Evolutionary conservation across 1,284 basidiomycete genomes (phyloP).

Genomic region (Phylloporus gajari): DNA sequence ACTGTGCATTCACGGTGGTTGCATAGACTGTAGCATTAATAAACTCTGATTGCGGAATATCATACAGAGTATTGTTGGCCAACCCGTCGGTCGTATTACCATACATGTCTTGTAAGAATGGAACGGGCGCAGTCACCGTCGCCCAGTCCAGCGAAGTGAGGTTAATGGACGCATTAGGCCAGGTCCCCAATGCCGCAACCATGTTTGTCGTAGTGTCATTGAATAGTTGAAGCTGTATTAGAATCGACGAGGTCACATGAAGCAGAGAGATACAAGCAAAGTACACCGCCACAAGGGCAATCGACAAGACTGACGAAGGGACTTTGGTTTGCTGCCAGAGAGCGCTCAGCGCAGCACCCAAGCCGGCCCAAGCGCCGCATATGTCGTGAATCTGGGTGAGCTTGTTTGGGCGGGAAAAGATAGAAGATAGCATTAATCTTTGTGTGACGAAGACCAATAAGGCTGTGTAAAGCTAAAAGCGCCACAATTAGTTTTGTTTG

Average conservation of each 20-base stretch:
- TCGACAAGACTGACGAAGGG: neutral
- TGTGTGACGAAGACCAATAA: too few relatives aligned
- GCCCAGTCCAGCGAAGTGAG: neutral
- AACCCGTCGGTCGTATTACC: neutral
- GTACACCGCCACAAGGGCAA: neutral
- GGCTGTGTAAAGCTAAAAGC: too few relatives aligned
- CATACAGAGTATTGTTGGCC: too few relatives aligned
- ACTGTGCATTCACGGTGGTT: neutral
- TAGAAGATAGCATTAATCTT: too few relatives aligned
- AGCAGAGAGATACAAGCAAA: neutral
- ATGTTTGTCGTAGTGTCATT: neutral
- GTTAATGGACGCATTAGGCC: neutral
- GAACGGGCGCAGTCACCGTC: neutral
- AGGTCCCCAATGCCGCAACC: neutral
- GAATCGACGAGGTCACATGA: conserved; percentile 3
- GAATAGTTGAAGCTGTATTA: neutral
- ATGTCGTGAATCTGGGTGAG: neutral
- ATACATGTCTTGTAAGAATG: neutral
- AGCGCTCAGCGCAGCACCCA: neutral
- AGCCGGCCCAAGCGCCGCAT: neutral
- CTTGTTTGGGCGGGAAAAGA: too few relatives aligned
- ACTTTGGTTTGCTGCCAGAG: conserved; percentile 9
- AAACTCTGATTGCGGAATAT: neutral
- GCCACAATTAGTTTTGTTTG: too few relatives aligned
- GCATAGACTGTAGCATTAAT: conserved; percentile 1